Evolutionary conservation across 2,329 filamentous ascomycete species (phyloP).

Genomic region (Penicillium hordei): DNA sequence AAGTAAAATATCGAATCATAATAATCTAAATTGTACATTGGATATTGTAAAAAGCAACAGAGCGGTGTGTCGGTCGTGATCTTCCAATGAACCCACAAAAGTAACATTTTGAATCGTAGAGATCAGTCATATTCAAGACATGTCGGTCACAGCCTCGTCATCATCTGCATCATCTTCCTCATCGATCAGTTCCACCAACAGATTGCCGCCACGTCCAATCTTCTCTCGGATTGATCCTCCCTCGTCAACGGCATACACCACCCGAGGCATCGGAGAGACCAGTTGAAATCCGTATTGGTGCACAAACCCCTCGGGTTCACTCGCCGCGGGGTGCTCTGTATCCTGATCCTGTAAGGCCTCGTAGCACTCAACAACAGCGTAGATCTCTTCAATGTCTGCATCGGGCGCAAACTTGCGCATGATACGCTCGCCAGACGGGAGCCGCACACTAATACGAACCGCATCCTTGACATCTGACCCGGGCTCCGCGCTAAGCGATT

Average conservation of each 20-base stretch:
- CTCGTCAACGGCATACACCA: slow-evolving; percentile 70
- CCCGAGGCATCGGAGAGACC: slow-evolving; percentile 79
- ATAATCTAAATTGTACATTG: slow-evolving; percentile 3
- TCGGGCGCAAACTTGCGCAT: slow-evolving; percentile 70
- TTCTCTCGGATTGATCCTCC: slow-evolving; percentile 67
- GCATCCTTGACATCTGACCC: slow-evolving; percentile 62
- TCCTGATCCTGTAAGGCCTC: slow-evolving; percentile 57
- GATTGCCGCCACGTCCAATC: slow-evolving; percentile 79
- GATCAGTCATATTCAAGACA: slow-evolving; percentile 8
- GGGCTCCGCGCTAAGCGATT: slow-evolving; percentile 68
- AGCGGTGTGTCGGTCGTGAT: not conserved
- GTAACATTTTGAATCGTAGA: not conserved
- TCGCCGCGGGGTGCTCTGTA: slow-evolving; percentile 35
- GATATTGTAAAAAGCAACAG: not conserved
- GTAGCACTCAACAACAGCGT: slow-evolving; percentile 94
- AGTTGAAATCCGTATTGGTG: slow-evolving; percentile 85
- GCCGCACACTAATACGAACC: slow-evolving; percentile 67
- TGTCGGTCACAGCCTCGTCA: slow-evolving; percentile 17
- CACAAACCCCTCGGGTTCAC: slow-evolving; percentile 66
- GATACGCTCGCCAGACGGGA: slow-evolving; percentile 69
- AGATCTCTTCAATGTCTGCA: slow-evolving; percentile 81
- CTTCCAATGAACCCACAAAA: not conserved
- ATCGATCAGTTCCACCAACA: slow-evolving; percentile 75
- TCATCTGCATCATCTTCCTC: slow-evolving; percentile 55
- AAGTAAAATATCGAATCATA: not conserved